Conservation (phyloP, 192 early-diverging fungal genomes). For the Geranomyces variabilis region DNA sequence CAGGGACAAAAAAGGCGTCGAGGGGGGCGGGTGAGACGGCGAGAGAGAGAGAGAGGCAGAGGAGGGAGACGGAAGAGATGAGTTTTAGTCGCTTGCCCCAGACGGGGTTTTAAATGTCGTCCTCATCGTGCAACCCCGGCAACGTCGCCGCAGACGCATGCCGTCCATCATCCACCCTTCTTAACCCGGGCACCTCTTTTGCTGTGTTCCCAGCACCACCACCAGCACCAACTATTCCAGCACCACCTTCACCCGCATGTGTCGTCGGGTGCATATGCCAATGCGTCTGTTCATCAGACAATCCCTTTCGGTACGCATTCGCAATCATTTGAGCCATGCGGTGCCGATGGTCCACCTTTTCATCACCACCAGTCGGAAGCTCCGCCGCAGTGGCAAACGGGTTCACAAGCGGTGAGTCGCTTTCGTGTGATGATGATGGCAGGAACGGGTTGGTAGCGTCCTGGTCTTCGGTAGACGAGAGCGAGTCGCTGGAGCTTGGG, state of each 20-base stretch:
- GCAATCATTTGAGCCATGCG: neutral
- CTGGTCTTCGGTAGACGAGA: neutral
- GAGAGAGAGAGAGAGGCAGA: no score
- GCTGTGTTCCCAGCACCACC: neutral
- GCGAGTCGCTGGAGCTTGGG: neutral
- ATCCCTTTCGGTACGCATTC: constrained; percentile 2
- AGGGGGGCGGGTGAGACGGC: no score
- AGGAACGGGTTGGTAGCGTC: neutral
- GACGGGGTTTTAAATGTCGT: no score
- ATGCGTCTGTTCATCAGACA: neutral
- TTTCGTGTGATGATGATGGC: neutral
- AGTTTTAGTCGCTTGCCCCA: no score
- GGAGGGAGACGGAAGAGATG: no score
- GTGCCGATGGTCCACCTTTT: neutral
- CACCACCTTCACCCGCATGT: neutral
- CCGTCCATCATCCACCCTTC: neutral
- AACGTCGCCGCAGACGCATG: neutral
- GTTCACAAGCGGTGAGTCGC: neutral
- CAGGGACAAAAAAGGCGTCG: no score
- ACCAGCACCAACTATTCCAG: neutral
- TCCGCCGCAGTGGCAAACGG: neutral
- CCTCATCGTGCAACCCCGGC: no score
- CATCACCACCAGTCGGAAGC: no score
- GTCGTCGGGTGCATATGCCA: neutral
- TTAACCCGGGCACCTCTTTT: neutral